Evolutionary conservation across 345 rosid genomes (phyloP), one percentile per base, ranked within the genome.

Genomic region (Eutrema yunnanense): DNA sequence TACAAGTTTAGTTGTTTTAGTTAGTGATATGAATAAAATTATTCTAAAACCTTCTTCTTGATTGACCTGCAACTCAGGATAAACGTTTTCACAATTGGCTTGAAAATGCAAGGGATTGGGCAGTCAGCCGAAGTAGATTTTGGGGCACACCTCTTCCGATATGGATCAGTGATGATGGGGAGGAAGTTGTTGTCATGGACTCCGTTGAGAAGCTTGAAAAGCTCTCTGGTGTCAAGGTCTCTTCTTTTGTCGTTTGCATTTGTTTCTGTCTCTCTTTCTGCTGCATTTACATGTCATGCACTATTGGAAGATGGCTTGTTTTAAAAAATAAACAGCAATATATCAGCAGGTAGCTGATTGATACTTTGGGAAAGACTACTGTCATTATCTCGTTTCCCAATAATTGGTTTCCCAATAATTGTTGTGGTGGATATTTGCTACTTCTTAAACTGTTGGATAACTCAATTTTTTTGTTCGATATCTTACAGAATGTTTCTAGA

Each of bases 61-160:
- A 19, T 53, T 52, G 69, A 72, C 42, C 19, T 48, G 53, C 77
- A 54, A 56, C 58, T 43, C 85, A 93, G 98, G 97, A 90, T 34
- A 95, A 95, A 69, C 92, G 99, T 51, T 95, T 95, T 77, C 98
- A 95, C 78, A 95, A 95, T 83, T 95, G 99, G 99, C 86, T 95
- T 65, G 98, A 95, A 77, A 95, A 92, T 85, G 99, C 98, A 49
- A 82, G 98, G 78, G 99, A 95, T 82, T 95, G 99, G 99, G 99
- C 98, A 27, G 79, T 95, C 30, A 95, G 99, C 81, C 81, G 99
- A 73, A 95, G 97, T 82, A 82, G 99, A 69, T 95, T 92, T 79
- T 95, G 98, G 99, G 99, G 99, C 44, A 95, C 99, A 57, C 99
- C 99, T 73, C 90, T 95, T 66, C 99, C 99, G 9, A 53, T 95